Base-by-base conservation (phyloP, 2,329 filamentous ascomycete genomes). In the Penicillium sp. region DNA sequence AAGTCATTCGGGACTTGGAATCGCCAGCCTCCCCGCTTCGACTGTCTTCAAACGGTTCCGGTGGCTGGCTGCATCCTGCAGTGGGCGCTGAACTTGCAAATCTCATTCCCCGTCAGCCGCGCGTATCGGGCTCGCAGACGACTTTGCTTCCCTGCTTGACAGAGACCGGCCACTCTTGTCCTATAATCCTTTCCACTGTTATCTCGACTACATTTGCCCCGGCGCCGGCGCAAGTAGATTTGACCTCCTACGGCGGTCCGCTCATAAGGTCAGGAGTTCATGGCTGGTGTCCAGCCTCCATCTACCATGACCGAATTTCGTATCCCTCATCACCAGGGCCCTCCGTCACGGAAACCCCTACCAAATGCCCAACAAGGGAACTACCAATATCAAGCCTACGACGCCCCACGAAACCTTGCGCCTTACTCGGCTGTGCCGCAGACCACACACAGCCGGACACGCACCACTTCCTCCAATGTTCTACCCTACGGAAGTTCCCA, bases 381-480 rank as follows among this genome's bases (percentile, higher is more conserved):
- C 7, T 64, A 62, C 46, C 49, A 60, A 26, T 67, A 64, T 40
- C 64, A 67, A 41, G 24, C 58, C 26, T 69, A 68, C 47, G 62
- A 65, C 51, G 55, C 59, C 29, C 54, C 55, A 7, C 60, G 61
- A 32, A 58, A 58, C 34, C 53, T 67, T 37, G 59, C 62, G 30
- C 62, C 64, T 46, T 64, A 68, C 54, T 59, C 65, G 15, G 57
- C 63, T 15, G 46, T 49, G 24, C 55, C 63, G 26, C 63, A 62
- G 18, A 64, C 60, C 32, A 58, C 63, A 34, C 68, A 69, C 51
- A 71, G 61, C 54, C 72, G 73, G 26, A 71, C 63, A 51, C 69
- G 74, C 39, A 76, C 74, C 3, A 72, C 71, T 6, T 77, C 74
- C 12, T 70, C 68, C 24, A 59, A 59, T 30, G 66, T 65, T 21